Percentiles rank a stretch among this genome's conserved stretches.
These are phyloP conservation scores for Gymnopilus dilepis DNA, from an alignment of 768 basidiomycete species.

Conservation along the genomic window DNA sequence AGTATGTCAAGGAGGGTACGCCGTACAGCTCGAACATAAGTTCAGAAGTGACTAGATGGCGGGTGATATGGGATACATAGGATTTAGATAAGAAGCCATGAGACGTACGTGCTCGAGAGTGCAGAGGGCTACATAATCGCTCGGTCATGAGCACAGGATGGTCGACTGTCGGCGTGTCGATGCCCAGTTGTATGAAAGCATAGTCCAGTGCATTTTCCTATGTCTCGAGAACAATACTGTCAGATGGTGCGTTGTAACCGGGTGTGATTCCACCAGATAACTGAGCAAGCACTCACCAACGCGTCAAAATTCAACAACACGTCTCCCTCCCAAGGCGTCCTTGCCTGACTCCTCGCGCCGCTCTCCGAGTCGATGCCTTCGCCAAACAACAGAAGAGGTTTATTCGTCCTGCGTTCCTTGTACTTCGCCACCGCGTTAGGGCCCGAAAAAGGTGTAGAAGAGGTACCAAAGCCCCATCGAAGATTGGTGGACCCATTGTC, in stretches of 20 bases:
- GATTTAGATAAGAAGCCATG: conserved; percentile 2
- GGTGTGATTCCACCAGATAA: background rate
- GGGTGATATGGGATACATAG: background rate
- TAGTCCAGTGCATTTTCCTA: conserved; percentile 97
- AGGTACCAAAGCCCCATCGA: conserved; percentile 83
- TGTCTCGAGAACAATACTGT: conserved; percentile 32
- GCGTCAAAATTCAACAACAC: conserved; percentile 91
- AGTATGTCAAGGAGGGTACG: conserved; percentile 86
- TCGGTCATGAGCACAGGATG: conserved; percentile 97
- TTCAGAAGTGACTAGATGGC: conserved; percentile 82
- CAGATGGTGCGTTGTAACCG: too few species aligned
- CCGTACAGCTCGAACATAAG: conserved; percentile 94
- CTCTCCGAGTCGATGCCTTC: conserved; percentile 87
- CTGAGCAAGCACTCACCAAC: conserved; percentile 61
- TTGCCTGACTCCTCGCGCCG: conserved; percentile 76
- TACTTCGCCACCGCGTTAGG: conserved; percentile 84
- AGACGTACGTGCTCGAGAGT: conserved; percentile 80
- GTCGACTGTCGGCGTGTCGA: conserved; percentile 74
- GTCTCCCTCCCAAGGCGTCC: conserved; percentile 93
- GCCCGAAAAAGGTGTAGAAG: conserved; percentile 47
- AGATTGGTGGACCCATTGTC: conserved; percentile 88
- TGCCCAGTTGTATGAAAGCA: conserved; percentile 85
- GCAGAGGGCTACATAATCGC: conserved; percentile 83
- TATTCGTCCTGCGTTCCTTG: conserved; percentile 87
- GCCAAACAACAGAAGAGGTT: conserved; percentile 85